These are phyloP conservation scores for Pestalotiopsis sp. DNA, from an alignment of 2,329 filamentous ascomycete genomes.

Conservation along the genomic window DNA sequence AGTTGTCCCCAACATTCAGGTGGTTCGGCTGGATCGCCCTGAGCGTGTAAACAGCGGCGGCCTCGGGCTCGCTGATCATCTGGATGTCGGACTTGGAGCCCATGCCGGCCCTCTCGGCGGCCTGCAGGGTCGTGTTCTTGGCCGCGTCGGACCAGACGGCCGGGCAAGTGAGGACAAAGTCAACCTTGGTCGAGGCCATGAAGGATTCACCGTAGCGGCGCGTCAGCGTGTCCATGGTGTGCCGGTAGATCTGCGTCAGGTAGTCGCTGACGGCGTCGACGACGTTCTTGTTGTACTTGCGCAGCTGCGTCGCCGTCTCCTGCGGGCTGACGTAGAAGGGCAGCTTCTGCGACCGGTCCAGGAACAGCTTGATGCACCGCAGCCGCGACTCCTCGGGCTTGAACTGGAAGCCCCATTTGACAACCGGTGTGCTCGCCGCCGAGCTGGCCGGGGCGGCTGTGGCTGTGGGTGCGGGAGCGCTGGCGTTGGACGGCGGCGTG, in stretches of 20 bases:
- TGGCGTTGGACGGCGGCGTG: conserved; percentile 39
- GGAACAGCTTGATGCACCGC: conserved; percentile 82
- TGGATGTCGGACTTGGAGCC: conserved; percentile 70
- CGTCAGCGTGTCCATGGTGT: conserved; percentile 78
- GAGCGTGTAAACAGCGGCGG: conserved; percentile 78
- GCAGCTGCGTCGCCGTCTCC: conserved; percentile 77
- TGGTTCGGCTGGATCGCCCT: conserved; percentile 80
- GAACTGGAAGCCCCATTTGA: conserved; percentile 85
- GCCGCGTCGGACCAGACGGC: conserved; percentile 85
- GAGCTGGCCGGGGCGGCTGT: neutral
- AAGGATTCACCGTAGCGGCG: conserved; percentile 78
- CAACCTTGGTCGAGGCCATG: conserved; percentile 74
- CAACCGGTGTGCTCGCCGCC: conserved; percentile 42
- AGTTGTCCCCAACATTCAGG: conserved; percentile 68
- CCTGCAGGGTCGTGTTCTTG: conserved; percentile 81
- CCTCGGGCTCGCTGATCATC: conserved; percentile 82
- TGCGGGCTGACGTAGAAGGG: conserved; percentile 80
- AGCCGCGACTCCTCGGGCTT: conserved; percentile 75
- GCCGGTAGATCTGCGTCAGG: conserved; percentile 73
- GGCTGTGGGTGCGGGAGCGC: neutral
- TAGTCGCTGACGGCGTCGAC: conserved; percentile 82
- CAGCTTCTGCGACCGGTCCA: conserved; percentile 79
- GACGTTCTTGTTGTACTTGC: conserved; percentile 74
- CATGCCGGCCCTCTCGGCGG: conserved; percentile 80
- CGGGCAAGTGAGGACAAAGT: conserved; percentile 81